These are phyloP conservation scores for Candida albicans DNA, from an alignment of 1,139 yeast species.

Conservation along the genomic window DNA sequence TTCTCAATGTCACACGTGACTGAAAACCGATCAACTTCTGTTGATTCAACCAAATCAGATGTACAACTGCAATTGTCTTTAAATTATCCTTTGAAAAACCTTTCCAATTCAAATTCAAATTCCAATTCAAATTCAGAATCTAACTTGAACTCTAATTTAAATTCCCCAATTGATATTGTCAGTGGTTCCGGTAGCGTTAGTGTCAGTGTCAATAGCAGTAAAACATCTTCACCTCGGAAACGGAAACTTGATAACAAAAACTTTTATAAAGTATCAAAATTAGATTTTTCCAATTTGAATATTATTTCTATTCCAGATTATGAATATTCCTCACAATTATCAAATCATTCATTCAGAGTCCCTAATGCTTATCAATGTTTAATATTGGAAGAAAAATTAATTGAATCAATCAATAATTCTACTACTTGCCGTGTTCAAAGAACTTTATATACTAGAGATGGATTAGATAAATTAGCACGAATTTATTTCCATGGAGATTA, in stretches of 20 bases:
- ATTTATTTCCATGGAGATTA: conserved; percentile 6
- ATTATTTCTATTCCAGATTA: conserved; percentile 12
- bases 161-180: not conserved
- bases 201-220: too few species aligned
- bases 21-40: conserved; percentile 10
- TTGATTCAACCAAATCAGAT: conserved; percentile 11
- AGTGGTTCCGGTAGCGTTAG: too few species aligned
- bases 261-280: conserved; percentile 4
- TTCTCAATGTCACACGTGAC: not conserved
- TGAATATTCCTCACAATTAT: conserved; percentile 10
- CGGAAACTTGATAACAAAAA: conserved; percentile 5
- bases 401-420: conserved; percentile 10
- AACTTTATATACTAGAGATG: conserved; percentile 12
- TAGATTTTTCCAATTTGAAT: conserved; percentile 11
- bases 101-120: conserved; percentile 8
- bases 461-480: conserved; percentile 5
- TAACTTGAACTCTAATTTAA: not conserved
- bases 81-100: conserved; percentile 1
- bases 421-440: conserved; percentile 13
- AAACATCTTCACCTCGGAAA: conserved; percentile 4
- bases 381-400: conserved; percentile 11
- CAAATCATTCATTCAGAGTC: conserved; percentile 6
- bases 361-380: conserved; percentile 13
- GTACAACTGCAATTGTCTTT: conserved; percentile 11
- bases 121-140: conserved; percentile 1